Evolutionary conservation across 345 rosid genomes (phyloP).

Genomic region (Salix brachista): DNA sequence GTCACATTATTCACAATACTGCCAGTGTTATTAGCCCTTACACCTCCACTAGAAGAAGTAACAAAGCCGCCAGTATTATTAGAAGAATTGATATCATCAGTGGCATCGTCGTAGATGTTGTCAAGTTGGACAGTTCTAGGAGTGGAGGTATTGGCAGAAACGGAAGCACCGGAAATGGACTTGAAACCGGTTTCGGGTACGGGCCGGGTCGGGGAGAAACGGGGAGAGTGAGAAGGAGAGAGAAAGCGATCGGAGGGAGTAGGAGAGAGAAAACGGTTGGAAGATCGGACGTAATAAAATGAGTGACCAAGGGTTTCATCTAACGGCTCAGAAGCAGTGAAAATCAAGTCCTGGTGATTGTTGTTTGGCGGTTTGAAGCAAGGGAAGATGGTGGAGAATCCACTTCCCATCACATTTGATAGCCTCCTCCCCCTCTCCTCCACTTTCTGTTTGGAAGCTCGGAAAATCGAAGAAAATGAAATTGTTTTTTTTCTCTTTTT

Average conservation of each 20-base stretch:
- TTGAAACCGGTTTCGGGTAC: conserved; percentile 62
- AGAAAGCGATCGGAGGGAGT: conserved; percentile 83
- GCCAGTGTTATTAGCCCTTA: conserved; percentile 26
- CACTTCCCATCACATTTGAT: conserved; percentile 99
- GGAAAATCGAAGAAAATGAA: conserved; percentile 24
- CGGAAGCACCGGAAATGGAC: conserved; percentile 90
- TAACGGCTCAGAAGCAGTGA: conserved; percentile 58
- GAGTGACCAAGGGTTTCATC: conserved; percentile 97
- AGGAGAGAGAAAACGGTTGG: conserved; percentile 81
- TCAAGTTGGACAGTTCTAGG: conserved; percentile 85
- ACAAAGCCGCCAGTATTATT: conserved; percentile 22
- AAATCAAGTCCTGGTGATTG: conserved; percentile 39
- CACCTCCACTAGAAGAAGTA: conserved; percentile 31
- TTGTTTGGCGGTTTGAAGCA: conserved; percentile 53
- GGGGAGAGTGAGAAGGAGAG: conserved; percentile 80
- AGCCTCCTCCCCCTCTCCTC: neutral
- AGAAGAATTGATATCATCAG: conserved; percentile 27
- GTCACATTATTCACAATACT: conserved; percentile 53
- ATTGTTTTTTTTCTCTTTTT: neutral
- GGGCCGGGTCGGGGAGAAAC: conserved; percentile 69
- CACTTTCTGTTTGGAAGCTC: conserved; percentile 23
- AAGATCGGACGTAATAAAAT: conserved; percentile 89
- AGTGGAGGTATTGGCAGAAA: conserved; percentile 74
- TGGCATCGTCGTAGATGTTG: conserved; percentile 72
- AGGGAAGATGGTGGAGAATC: conserved; percentile 66